These are phyloP conservation scores for Megacollybia marginata DNA, from an alignment of 768 basidiomycete species.

Conservation along the genomic window DNA sequence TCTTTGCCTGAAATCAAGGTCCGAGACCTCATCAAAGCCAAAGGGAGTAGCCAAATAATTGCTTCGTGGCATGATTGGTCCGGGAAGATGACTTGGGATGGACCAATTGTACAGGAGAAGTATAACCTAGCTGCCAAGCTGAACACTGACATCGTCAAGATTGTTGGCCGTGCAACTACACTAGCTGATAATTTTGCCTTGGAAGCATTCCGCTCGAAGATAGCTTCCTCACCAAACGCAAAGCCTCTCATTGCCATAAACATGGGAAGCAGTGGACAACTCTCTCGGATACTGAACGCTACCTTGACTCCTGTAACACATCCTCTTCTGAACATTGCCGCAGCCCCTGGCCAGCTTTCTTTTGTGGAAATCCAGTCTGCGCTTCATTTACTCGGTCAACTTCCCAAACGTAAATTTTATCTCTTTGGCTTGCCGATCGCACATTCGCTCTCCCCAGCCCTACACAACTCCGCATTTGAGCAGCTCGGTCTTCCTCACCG, in stretches of 20 bases:
- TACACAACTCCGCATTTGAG: conserved; percentile 87
- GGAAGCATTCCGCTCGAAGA: conserved; percentile 57
- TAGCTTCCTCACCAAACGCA: conserved; percentile 31
- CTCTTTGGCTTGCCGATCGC: conserved; percentile 87
- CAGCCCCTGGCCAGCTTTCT: conserved; percentile 91
- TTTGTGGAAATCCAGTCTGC: conserved; percentile 81
- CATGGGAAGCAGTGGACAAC: conserved; percentile 83
- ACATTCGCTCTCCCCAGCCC: conserved; percentile 84
- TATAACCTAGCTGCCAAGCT: conserved; percentile 50
- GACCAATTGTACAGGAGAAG: conserved; percentile 56
- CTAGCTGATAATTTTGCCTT: conserved; percentile 77
- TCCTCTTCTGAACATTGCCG: conserved; percentile 72
- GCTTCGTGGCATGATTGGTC: conserved; percentile 96
- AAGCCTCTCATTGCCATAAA: conserved; percentile 95
- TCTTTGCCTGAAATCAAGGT: conserved; percentile 61
- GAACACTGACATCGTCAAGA: conserved; percentile 86
- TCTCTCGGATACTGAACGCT: conserved; percentile 81
- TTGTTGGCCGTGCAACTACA: conserved; percentile 76
- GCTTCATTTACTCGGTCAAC: conserved; percentile 71
- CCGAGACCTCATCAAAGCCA: conserved; percentile 47
- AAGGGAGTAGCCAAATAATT: conserved; percentile 73
- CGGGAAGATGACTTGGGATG: conserved; percentile 77
- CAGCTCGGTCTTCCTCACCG: conserved; percentile 76
- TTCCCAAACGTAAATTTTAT: conserved; percentile 70
- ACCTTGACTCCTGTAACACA: conserved; percentile 91